A percentile compares a stretch with the other conserved stretches of the same genome.
These are phyloP conservation scores for Pichia californica DNA, from an alignment of 805 yeast genomes.

Conservation along the genomic window DNA sequence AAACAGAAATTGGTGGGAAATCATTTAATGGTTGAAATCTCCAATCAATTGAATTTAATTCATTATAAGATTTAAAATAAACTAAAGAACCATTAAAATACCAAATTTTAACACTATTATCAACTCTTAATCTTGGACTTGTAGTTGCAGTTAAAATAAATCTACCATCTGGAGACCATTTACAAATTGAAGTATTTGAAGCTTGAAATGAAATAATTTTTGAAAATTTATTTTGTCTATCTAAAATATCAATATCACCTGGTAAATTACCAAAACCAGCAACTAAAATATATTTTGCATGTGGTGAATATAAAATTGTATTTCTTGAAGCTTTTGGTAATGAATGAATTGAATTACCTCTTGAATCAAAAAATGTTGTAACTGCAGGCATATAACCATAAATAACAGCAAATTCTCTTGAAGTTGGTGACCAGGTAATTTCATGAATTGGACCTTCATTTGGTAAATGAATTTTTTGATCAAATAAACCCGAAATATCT, in stretches of 20 bases:
- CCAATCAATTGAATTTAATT: slow-evolving; percentile 81
- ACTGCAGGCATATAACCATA: slow-evolving; percentile 98
- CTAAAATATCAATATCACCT: slow-evolving; percentile 92
- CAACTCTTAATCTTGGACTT: slow-evolving; percentile 93
- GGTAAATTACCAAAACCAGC: slow-evolving; percentile 98
- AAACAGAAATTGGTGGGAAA: slow-evolving; percentile 48
- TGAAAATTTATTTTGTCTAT: slow-evolving; percentile 77
- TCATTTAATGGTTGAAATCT: slow-evolving; percentile 52
- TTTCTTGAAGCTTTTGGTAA: slow-evolving; percentile 85
- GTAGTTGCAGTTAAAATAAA: slow-evolving; percentile 93
- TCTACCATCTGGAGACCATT: slow-evolving; percentile 97
- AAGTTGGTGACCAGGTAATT: slow-evolving; percentile 93
- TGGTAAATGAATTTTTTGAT: slow-evolving; percentile 78
- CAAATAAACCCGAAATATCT: slow-evolving; percentile 89
- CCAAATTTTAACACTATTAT: slow-evolving; percentile 92
- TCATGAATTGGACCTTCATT: slow-evolving; percentile 97
- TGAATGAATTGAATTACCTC: slow-evolving; percentile 81
- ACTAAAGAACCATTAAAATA: slow-evolving; percentile 80
- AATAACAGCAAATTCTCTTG: slow-evolving; percentile 94
- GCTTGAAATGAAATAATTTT: slow-evolving; percentile 83
- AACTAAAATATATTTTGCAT: slow-evolving; percentile 81
- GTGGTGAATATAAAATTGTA: slow-evolving; percentile 88
- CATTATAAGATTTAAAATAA: slow-evolving; percentile 72
- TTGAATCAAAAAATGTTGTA: slow-evolving; percentile 88
- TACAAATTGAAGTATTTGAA: slow-evolving; percentile 90